Percentiles rank a stretch among this genome's conserved stretches.
phyloP scores from a whole-genome alignment of 257 asterid genomes.

The Marsdenia floribunda region DNA sequence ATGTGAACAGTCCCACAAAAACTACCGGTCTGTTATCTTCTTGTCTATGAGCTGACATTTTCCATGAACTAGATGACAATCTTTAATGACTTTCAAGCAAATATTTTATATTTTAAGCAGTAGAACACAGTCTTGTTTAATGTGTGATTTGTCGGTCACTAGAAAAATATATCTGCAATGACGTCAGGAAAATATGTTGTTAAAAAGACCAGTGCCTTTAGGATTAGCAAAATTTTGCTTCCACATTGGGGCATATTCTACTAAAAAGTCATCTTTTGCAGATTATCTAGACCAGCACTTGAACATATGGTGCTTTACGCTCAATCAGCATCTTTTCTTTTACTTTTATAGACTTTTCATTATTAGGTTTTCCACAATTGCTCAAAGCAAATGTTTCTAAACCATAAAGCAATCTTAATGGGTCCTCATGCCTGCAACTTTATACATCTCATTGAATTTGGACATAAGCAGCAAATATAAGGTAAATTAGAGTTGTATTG shows the following conservation, averaged over 20 bases:
- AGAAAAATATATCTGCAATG: not conserved
- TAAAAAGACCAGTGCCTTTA: constrained; percentile 21
- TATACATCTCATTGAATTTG: not conserved
- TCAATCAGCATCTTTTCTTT: constrained; percentile 22
- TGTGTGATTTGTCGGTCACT: not conserved
- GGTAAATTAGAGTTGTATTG: not conserved
- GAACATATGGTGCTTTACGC: constrained; percentile 21
- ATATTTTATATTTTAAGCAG: not conserved
- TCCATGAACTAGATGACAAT: not conserved
- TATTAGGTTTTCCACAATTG: constrained; percentile 26
- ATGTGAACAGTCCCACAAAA: not conserved
- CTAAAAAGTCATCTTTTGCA: constrained; percentile 21
- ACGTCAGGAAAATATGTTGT: not conserved
- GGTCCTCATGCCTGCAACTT: constrained; percentile 17
- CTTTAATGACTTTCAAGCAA: not conserved
- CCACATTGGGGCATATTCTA: constrained; percentile 17
- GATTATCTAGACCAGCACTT: constrained; percentile 24
- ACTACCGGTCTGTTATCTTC: not conserved
- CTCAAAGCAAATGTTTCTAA: constrained; percentile 19
- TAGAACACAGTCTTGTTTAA: not conserved
- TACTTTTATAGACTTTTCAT: constrained; percentile 23
- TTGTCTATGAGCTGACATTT: not conserved
- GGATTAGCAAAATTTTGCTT: constrained; percentile 16
- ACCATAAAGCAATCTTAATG: constrained; percentile 22
- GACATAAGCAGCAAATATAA: constrained; percentile 9